Percentiles rank a stretch among this genome's conserved stretches.
These are phyloP conservation scores for Caloboletus firmus DNA, from an alignment of 1,284 basidiomycete genomes.

Conservation along the genomic window DNA sequence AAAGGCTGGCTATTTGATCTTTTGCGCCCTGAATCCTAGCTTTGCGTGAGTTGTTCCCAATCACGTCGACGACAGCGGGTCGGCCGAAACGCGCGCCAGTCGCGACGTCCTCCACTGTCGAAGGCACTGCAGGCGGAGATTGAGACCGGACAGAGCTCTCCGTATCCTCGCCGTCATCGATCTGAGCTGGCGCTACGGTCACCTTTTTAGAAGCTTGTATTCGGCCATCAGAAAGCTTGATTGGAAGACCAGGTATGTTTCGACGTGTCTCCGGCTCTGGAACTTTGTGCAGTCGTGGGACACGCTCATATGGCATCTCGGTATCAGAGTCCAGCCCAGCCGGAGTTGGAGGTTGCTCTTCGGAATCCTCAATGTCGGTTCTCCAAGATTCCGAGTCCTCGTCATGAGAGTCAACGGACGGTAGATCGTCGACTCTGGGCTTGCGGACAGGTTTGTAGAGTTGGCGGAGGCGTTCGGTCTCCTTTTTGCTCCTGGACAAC, in stretches of 20 bases:
- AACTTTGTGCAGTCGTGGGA: slow-evolving; percentile 51
- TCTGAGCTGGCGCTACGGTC: slow-evolving; percentile 35
- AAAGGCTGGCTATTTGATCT: slow-evolving; percentile 85
- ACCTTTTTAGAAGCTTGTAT: slow-evolving; percentile 61
- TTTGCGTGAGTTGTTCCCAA: slow-evolving; percentile 66
- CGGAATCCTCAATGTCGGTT: slow-evolving; percentile 43
- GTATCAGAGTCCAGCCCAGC: slow-evolving; percentile 51
- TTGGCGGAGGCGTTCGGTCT: slow-evolving; percentile 62
- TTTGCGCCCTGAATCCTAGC: slow-evolving; percentile 77
- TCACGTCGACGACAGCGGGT: slow-evolving; percentile 74
- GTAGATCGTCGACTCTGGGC: slow-evolving; percentile 54
- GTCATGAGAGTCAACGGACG: slow-evolving; percentile 61
- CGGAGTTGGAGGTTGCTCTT: slow-evolving; percentile 14
- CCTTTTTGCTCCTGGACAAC: slow-evolving; percentile 71
- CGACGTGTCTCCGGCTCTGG: slow-evolving; percentile 47
- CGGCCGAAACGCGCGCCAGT: slow-evolving; percentile 82
- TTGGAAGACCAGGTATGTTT: slow-evolving; percentile 74
- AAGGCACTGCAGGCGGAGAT: slow-evolving; percentile 21
- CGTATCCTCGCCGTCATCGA: slow-evolving; percentile 43
- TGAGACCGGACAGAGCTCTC: slow-evolving; percentile 28
- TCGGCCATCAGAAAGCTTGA: slow-evolving; percentile 80
- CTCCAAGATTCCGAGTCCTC: slow-evolving; percentile 60
- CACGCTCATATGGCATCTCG: slow-evolving; percentile 71
- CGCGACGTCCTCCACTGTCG: slow-evolving; percentile 62
- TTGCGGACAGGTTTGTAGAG: slow-evolving; percentile 59